These are phyloP conservation scores for Penicillium riverlandense DNA, from an alignment of 495 filamentous ascomycete species.

Conservation along the genomic window DNA sequence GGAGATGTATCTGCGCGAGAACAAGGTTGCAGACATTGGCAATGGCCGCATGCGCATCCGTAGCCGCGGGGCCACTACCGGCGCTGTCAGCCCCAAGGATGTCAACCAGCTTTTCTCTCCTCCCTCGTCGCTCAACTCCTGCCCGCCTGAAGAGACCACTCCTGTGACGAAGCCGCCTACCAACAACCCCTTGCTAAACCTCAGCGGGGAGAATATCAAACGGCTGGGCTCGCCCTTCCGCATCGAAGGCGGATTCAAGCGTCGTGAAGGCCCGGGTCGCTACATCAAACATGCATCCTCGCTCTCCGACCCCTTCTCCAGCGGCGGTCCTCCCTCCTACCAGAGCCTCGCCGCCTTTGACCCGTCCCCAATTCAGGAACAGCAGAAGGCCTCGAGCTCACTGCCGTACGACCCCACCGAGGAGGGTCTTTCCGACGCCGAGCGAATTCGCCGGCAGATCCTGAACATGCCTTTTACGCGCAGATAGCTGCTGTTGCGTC, in stretches of 20 bases:
- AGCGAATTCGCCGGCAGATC: conserved; percentile 40
- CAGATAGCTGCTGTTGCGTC: conserved; percentile 13
- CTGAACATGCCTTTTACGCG: conserved; percentile 32
- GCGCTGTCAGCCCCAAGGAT: conserved; percentile 30
- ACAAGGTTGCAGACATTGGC: conserved; percentile 35
- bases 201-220: conserved; percentile 34
- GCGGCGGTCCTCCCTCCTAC: conserved; percentile 15
- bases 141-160: conserved; percentile 22
- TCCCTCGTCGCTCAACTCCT: conserved; percentile 32
- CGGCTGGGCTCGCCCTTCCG: conserved; percentile 49
- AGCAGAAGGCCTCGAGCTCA: conserved; percentile 7
- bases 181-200: conserved; percentile 23
- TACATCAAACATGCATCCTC: conserved; percentile 31
- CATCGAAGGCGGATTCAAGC: conserved; percentile 22
- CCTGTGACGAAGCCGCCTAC: conserved; percentile 18
- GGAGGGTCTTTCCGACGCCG: conserved; percentile 38
- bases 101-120: conserved; percentile 44
- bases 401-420: conserved; percentile 32
- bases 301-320: conserved; percentile 36
- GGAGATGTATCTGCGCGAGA: conserved; percentile 40
- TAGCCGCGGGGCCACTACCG: conserved; percentile 43
- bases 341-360: not conserved
- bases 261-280: conserved; percentile 18
- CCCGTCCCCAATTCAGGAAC: conserved; percentile 12
- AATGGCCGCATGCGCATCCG: conserved; percentile 44